Base-by-base conservation (phyloP, 805 yeast species). In the Saccharomycopsis sp. region DNA sequence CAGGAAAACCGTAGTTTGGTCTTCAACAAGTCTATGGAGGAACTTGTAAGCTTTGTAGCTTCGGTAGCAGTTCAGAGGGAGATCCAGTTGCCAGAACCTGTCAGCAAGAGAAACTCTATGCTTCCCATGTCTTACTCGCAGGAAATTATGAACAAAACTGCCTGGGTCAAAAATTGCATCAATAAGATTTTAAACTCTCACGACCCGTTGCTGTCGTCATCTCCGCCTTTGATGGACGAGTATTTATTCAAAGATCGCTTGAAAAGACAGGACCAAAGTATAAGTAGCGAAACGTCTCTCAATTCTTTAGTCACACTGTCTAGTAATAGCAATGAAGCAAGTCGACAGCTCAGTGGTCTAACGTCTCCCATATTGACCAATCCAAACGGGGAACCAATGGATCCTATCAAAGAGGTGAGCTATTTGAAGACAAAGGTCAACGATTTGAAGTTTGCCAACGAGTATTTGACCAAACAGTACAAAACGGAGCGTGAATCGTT, bases 401-500 rank as follows among this genome's bases (percentile, higher is more conserved):
- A 44, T 16, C 48, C 48, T 16, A 18, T 18, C n/a, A 58, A 34
- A 40, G 56, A 56, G 54, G 62, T 16, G 24, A 72, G 18, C 62
- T 70, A 40, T 76, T 75, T 75, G 63, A 74, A 70, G 60, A 71
- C 79, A 3, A 79, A 79, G 5, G 66, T 77, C 55, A 74, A 69
- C 59, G 80, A 77, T 61, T 69, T 77, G 61, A 70, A 75, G 53
- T 77, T 77, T 63, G 72, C 78, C 9, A 78, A 75, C 62, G 78
- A 76, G 58, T 77, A 75, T 62, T 70, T 76, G 53, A 64, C 73
- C 34, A 76, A 75, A 66, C 80, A 77, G 63, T 77, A 74, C 62
- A 79, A 75, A 60, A 69, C 74, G 50, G 72, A 78, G 18, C 67
- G 75, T 57, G 78, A 75, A 55, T 71, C 69, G 57, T 73, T 76